Conservation (phyloP, 2,329 filamentous ascomycete species). For the Sporothrix sp. region DNA sequence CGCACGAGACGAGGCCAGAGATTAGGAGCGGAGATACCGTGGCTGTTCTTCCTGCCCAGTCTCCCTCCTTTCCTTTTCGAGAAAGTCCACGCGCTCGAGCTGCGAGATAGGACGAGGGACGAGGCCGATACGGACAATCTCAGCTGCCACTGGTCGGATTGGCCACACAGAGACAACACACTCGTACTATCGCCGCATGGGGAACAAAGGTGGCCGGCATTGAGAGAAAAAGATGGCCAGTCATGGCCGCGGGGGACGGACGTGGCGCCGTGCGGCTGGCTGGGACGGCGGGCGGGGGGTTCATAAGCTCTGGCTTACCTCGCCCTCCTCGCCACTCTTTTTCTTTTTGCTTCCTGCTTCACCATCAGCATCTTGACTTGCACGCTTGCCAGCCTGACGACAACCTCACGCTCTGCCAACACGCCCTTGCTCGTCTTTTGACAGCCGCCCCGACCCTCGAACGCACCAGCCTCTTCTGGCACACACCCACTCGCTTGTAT, state of each 20-base stretch:
- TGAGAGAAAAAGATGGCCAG: background rate
- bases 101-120: constrained; percentile 3
- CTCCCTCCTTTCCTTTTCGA: constrained; percentile 4
- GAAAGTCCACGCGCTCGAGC: constrained; percentile 10
- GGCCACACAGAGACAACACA: background rate
- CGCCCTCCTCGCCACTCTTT: background rate
- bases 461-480: background rate
- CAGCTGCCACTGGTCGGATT: background rate
- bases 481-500: constrained; percentile 14
- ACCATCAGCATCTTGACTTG: background rate
- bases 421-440: constrained; percentile 1
- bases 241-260: background rate
- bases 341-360: background rate
- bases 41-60: background rate
- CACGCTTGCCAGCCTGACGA: background rate
- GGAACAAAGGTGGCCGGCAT: background rate
- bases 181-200: background rate
- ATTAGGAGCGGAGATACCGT: constrained; percentile 5
- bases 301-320: constrained; percentile 5
- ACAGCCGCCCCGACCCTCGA: background rate
- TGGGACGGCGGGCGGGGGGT: background rate
- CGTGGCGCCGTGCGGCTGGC: background rate
- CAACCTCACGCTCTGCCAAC: background rate
- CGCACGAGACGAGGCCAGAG: background rate
- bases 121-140: background rate